Percentiles rank a stretch among this genome's conserved stretches.
Evolutionary conservation across 441 rosid genomes (phyloP).

Genomic region (California macrophylla): DNA sequence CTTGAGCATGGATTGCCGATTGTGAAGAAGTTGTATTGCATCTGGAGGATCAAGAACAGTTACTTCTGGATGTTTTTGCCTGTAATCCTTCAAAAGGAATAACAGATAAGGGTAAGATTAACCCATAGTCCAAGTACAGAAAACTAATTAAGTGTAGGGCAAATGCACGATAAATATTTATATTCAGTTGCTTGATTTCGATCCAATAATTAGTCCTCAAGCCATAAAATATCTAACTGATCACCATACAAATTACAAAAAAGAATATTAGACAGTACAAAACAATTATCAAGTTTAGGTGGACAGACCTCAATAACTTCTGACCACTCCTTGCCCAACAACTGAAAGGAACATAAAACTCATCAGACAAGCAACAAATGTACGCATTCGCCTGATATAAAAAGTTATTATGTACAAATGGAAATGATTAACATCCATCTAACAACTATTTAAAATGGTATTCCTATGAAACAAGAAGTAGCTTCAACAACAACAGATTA

Average conservation of each 20-base stretch:
- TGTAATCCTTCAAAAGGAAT: conserved; percentile 37
- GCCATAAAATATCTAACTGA: background rate
- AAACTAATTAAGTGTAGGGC: background rate
- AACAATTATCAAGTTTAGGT: conserved; percentile 16
- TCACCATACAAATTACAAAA: background rate
- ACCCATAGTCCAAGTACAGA: background rate
- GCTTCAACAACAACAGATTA: background rate
- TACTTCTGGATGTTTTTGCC: conserved; percentile 58
- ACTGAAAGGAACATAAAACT: conserved; percentile 37
- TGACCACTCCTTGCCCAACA: conserved; percentile 75
- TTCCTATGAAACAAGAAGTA: background rate
- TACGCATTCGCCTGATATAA: background rate
- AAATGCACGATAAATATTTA: background rate
- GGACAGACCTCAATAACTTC: conserved; percentile 63
- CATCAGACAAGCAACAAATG: conserved; percentile 20
- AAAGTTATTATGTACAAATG: background rate
- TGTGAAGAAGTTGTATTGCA: conserved; percentile 69
- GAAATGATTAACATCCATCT: background rate
- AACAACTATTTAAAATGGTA: background rate
- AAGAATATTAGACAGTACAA: background rate
- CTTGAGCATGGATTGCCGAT: conserved; percentile 88
- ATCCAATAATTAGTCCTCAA: background rate
- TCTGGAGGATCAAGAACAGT: conserved; percentile 90
- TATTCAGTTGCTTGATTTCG: background rate
- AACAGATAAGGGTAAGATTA: background rate